phyloP scores from a whole-genome alignment of 345 rosid species.

The Murraya koenigii region DNA sequence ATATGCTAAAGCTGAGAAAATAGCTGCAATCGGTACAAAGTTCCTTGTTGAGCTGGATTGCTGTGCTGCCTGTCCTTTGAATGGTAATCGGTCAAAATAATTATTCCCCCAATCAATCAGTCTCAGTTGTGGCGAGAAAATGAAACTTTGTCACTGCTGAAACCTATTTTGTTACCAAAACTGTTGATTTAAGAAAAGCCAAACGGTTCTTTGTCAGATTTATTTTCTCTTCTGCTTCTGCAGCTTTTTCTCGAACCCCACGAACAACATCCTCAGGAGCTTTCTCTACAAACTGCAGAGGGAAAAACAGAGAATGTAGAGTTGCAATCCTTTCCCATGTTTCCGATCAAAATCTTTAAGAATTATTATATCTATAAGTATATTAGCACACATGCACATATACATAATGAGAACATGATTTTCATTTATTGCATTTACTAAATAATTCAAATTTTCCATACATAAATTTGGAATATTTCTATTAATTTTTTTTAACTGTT shows the following conservation, averaged over 20 bases:
- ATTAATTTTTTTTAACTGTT: neutral
- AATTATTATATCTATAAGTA: no score
- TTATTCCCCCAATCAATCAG: neutral
- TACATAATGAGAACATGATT: no score
- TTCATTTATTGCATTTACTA: no score
- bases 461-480: no score
- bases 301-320: slow-evolving; percentile 9
- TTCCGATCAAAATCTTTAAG: no score
- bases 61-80: neutral
- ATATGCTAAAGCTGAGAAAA: neutral
- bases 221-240: slow-evolving; percentile 88
- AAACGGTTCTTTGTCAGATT: slow-evolving; percentile 73
- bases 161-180: slow-evolving; percentile 49
- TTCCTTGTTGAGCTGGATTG: neutral
- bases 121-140: neutral
- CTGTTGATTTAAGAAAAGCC: slow-evolving; percentile 70
- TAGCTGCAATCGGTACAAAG: neutral
- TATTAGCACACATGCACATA: no score
- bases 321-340: neutral
- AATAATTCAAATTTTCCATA: no score
- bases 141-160: neutral
- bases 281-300: slow-evolving; percentile 69
- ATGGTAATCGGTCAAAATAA: neutral
- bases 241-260: slow-evolving; percentile 76
- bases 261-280: slow-evolving; percentile 85